phyloP scores from a whole-genome alignment of 345 rosid species.

The Geranium brycei region DNA sequence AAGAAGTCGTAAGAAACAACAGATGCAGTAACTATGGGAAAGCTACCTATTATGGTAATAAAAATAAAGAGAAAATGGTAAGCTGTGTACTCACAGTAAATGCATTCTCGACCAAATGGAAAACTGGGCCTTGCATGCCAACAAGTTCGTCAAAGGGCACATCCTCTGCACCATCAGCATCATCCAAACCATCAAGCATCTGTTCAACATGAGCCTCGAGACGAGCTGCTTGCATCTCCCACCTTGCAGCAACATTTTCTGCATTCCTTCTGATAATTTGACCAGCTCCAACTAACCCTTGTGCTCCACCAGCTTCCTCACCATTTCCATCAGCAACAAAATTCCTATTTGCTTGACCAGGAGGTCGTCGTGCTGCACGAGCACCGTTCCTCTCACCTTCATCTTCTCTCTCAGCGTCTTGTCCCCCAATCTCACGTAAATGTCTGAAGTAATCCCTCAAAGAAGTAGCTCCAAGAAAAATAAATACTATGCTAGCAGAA shows the following conservation, averaged over 20 bases:
- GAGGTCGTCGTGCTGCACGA: constrained; percentile 65
- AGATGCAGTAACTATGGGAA: no score
- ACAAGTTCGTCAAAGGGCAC: constrained; percentile 99
- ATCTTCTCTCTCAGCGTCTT: constrained; percentile 86
- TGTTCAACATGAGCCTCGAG: constrained; percentile 98
- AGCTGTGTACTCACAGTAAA: constrained; percentile 59
- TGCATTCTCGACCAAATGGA: constrained; percentile 99
- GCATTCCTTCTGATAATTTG: constrained; percentile 71
- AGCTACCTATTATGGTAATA: no score
- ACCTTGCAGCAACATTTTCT: constrained; percentile 92
- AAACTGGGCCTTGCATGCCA: constrained; percentile 99
- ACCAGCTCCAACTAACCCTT: constrained; percentile 70
- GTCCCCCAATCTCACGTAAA: constrained; percentile 88
- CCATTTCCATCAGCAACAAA: constrained; percentile 63
- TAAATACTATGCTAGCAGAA: constrained; percentile 91
- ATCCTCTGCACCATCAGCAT: constrained; percentile 99
- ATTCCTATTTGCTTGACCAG: constrained; percentile 69
- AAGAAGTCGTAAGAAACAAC: no score
- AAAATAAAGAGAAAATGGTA: no score
- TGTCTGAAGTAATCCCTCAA: constrained; percentile 93
- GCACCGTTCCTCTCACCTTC: constrained; percentile 89
- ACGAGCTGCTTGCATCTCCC: constrained; percentile 99
- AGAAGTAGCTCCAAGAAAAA: constrained; percentile 93
- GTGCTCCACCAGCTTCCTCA: constrained; percentile 71
- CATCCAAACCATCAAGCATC: constrained; percentile 97